Evolutionary conservation across 352 stramenopile species (phyloP), one percentile per base, ranked within the genome.

Genomic region (Globisporangium takayamanum): DNA sequence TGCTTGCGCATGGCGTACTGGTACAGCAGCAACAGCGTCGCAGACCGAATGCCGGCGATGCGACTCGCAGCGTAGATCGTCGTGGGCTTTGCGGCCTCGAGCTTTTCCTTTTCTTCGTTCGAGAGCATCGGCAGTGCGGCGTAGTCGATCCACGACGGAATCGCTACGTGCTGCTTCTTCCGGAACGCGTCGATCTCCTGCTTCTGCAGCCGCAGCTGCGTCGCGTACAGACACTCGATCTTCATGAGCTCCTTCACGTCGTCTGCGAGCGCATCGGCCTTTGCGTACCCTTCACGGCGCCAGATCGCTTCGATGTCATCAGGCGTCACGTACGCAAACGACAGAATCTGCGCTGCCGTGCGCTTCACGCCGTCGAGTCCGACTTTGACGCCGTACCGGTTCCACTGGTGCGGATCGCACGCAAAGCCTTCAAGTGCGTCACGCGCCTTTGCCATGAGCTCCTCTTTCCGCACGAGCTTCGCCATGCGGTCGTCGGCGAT

Each of bases 161-260:
- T 98, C 53, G 78, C 64, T 25, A 97, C 78, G 59, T 96, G 91
- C 72, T 98, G 88, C 45, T 97, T 96, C 62, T 92, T 88, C 47
- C 94, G 77, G 76, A 97, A 98, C 30, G 89, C 90, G 58, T 97
- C 89, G 68, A 99, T 99, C 70, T 99, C 97, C 59, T 96, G 93
- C 59, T 95, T 77, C 69, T 99, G 95, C 18, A 95, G 66, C 15
- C 92, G 71, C 42, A 99, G 76, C 68, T 99, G 98, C 37, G 78
- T 92, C 47, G 83, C 83, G 69, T 99, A 99, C 62, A 98, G 91
- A 42, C 95, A 93, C 41, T 95, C 84, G 54, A 73, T 89, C 57
- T 94, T 95, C 50, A 88, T 68, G 25, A 89, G 65, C 33, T 85
- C 74, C 50, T 70, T 66, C 11, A 84, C 55, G 26, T 70, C 60